Evolutionary conservation across 805 yeast species (phyloP).

Genomic region (Priceomyces melissophilus): DNA sequence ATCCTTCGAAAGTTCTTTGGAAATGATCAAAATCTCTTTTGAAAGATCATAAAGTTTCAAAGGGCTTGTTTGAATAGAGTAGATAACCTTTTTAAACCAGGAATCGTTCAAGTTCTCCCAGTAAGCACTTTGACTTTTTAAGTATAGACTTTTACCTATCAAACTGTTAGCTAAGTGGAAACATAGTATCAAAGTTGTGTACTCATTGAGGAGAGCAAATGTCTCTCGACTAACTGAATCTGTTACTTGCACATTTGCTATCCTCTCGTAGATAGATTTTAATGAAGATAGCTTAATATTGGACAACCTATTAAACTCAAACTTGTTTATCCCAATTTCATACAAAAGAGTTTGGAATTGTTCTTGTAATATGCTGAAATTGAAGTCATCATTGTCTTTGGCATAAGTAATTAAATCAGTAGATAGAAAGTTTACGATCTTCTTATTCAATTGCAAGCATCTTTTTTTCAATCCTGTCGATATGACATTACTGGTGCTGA

Average conservation of each 20-base stretch:
- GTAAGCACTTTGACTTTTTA: conserved; percentile 31
- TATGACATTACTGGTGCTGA: conserved; percentile 30
- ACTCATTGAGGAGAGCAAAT: conserved; percentile 19
- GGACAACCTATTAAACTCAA: conserved; percentile 11
- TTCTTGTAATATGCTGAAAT: conserved; percentile 13
- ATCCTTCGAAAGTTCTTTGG: conserved; percentile 3
- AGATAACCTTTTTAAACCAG: conserved; percentile 21
- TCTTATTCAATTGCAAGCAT: conserved; percentile 14
- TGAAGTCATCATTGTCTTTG: conserved; percentile 2
- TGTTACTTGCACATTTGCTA: conserved; percentile 3
- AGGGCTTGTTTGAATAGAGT: conserved; percentile 35
- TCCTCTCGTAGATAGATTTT: conserved; percentile 7
- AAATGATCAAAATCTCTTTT: conserved; percentile 6
- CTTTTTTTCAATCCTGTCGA: conserved; percentile 21
- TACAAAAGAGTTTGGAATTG: conserved; percentile 22
- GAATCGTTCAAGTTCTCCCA: conserved; percentile 31
- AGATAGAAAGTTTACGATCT: conserved; percentile 20
- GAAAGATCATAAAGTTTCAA: conserved; percentile 17
- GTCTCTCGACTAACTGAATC: conserved; percentile 1
- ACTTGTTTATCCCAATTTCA: conserved; percentile 18
- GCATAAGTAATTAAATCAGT: conserved; percentile 10
- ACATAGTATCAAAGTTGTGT: conserved; percentile 19
- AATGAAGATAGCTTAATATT: conserved; percentile 9
- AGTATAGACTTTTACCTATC: conserved; percentile 30
- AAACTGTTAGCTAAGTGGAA: conserved; percentile 29